Evolutionary conservation across 1,284 basidiomycete genomes (phyloP), one percentile per base, ranked within the genome.

Genomic region (Gymnopus androsaceus): DNA sequence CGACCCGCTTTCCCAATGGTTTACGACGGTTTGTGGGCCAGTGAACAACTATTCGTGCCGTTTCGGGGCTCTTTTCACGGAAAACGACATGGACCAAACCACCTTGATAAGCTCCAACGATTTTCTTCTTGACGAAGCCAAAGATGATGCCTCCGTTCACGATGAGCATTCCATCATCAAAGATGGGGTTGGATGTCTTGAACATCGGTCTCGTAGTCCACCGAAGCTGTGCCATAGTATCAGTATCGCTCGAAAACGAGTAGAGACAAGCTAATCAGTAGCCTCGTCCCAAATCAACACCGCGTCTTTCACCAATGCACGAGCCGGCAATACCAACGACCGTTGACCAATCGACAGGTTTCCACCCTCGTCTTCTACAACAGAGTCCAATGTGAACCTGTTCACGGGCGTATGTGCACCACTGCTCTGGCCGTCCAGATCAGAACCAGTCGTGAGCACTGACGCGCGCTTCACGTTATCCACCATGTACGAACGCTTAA

Each of bases 1-100:
- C 96, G 57, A 99, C 97, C 76, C 97, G 94, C 75, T 99, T 99
- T 50, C 97, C 97, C 97, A 99, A n/a, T n/a, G n/a, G n/a, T n/a
- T n/a, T n/a, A n/a, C n/a, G n/a, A n/a, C n/a, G n/a, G n/a, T n/a
- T n/a, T n/a, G n/a, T n/a, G n/a, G n/a, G n/a, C n/a, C n/a, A n/a
- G n/a, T n/a, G n/a, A n/a, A n/a, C n/a, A n/a, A n/a, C n/a, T n/a
- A n/a, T n/a, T n/a, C n/a, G n/a, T n/a, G n/a, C n/a, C n/a, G n/a
- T n/a, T n/a, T n/a, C n/a, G n/a, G n/a, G n/a, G n/a, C n/a, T n/a
- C n/a, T n/a, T n/a, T n/a, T n/a, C n/a, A n/a, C n/a, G n/a, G n/a
- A n/a, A n/a, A n/a, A n/a, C n/a, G n/a, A n/a, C n/a, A n/a, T n/a
- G n/a, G n/a, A n/a, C n/a, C n/a, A n/a, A n/a, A n/a, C n/a, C n/a